Percentiles rank a stretch among this genome's conserved stretches.
These are phyloP conservation scores for Sarcomyxa edulis DNA, from an alignment of 768 basidiomycete species.

Conservation along the genomic window DNA sequence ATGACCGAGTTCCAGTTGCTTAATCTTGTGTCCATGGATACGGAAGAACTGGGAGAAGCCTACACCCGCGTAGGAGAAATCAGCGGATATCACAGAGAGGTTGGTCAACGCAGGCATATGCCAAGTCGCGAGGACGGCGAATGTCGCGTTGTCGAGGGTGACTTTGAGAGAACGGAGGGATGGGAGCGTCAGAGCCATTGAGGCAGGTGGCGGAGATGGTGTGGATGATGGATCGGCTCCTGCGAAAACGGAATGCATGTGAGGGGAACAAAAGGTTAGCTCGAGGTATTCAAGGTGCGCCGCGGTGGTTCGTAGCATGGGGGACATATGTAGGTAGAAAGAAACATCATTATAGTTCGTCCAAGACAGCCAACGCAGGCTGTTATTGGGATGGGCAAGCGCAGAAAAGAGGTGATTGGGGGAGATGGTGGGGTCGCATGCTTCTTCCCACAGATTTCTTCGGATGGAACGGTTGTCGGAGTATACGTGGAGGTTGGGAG, in stretches of 20 bases:
- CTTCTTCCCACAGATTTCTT: constrained; percentile 42
- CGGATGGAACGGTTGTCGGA: constrained; percentile 63
- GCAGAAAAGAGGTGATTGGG: constrained; percentile 54
- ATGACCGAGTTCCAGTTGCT: constrained; percentile 70
- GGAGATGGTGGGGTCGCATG: constrained; percentile 39
- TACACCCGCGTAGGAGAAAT: constrained; percentile 62
- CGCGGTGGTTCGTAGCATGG: constrained; percentile 46
- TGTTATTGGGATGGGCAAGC: constrained; percentile 48
- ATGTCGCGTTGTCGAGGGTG: constrained; percentile 67
- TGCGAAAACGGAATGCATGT: constrained; percentile 30
- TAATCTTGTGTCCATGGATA: constrained; percentile 55
- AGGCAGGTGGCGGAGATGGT: constrained; percentile 10
- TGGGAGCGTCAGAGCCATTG: constrained; percentile 45
- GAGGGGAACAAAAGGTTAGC: constrained; percentile 52
- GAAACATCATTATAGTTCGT: constrained; percentile 68
- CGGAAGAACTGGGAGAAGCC: constrained; percentile 66
- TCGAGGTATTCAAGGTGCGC: constrained; percentile 63
- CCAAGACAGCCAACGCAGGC: constrained; percentile 57
- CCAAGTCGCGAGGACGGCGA: constrained; percentile 63
- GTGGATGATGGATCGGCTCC: constrained; percentile 5
- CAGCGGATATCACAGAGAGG: constrained; percentile 64
- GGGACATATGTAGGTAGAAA: constrained; percentile 48
- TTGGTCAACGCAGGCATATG: constrained; percentile 56
- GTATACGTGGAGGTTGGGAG: constrained; percentile 54
- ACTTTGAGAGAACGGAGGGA: constrained; percentile 64